These are phyloP conservation scores for Macadamia tetraphylla DNA, from an alignment of 164 flowering plant species.

Conservation along the genomic window DNA sequence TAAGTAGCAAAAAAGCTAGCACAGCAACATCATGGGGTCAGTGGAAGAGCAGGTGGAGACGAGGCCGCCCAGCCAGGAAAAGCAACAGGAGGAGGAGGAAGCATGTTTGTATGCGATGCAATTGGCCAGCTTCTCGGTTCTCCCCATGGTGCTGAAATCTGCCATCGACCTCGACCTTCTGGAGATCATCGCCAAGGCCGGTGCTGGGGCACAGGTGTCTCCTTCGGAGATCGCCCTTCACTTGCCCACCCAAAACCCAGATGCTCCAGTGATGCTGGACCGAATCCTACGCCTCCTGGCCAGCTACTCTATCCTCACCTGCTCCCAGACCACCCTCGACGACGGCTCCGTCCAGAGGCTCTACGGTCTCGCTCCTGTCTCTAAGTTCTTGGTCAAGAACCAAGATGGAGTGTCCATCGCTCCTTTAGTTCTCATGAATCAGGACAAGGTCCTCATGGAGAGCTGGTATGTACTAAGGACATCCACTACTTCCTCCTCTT, in stretches of 20 bases:
- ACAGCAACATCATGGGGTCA: no score
- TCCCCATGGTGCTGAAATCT: conserved; percentile 69
- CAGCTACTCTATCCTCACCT: conserved; percentile 53
- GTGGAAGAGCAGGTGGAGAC: no score
- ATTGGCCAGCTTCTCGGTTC: conserved; percentile 49
- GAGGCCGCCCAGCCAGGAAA: no score
- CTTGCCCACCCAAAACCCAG: conserved; percentile 56
- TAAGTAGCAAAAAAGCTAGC: no score
- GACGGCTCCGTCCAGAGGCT: conserved; percentile 53
- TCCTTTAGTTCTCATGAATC: conserved; percentile 68
- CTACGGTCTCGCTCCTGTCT: conserved; percentile 72
- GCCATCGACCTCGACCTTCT: conserved; percentile 68
- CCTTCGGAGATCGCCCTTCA: conserved; percentile 55
- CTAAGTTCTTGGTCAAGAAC: conserved; percentile 65
- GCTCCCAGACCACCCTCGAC: conserved; percentile 25
- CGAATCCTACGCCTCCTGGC: conserved; percentile 71
- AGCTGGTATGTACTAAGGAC: conserved; percentile 55
- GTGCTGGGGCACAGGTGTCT: conserved; percentile 43
- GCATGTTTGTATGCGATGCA: conserved; percentile 58
- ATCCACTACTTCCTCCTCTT: neutral
- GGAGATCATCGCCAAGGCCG: conserved; percentile 61
- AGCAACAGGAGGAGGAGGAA: conserved; percentile 33
- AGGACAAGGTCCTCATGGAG: conserved; percentile 86
- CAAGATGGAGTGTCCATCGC: conserved; percentile 65
- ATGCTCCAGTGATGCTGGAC: conserved; percentile 65